Percentiles rank a stretch among this genome's conserved stretches.
phyloP scores from a whole-genome alignment of 345 rosid species.

The Eucalyptus regnans region DNA sequence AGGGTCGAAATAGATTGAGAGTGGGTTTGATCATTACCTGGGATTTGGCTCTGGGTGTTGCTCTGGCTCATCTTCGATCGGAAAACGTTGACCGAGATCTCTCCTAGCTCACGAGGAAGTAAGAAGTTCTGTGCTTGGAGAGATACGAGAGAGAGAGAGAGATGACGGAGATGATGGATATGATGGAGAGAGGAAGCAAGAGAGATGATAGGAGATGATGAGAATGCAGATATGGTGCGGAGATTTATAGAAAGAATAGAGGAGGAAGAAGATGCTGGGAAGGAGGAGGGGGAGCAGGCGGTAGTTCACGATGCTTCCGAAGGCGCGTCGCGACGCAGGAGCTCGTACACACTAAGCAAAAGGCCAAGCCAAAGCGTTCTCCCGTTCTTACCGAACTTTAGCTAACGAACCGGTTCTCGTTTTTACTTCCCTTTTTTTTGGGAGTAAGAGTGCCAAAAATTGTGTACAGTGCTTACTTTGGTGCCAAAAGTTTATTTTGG shows the following conservation, averaged over 20 bases:
- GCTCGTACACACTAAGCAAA: not conserved
- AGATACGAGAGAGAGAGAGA: not conserved
- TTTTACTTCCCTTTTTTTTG: not conserved
- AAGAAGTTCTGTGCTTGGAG: not conserved
- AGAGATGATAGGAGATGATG: not conserved
- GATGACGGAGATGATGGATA: not conserved
- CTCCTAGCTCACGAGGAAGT: not conserved
- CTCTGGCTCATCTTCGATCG: conserved; percentile 10
- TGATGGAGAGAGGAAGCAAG: not conserved
- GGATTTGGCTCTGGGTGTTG: conserved; percentile 8
- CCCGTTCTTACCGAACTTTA: not conserved
- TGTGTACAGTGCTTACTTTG: too few species aligned
- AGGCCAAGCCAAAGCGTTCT: not conserved
- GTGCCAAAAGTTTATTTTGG: too few species aligned
- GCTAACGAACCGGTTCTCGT: not conserved
- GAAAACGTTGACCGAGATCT: not conserved
- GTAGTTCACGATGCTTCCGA: not conserved
- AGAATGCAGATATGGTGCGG: not conserved
- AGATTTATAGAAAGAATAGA: not conserved
- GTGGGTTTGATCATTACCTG: not conserved
- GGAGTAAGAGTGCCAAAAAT: too few species aligned
- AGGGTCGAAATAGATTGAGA: not conserved
- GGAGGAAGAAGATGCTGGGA: not conserved
- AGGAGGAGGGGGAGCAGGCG: not conserved
- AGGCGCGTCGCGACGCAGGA: not conserved